Evolutionary conservation across 139 green algal species (phyloP).

Genomic region (Picochlorum sp.): DNA sequence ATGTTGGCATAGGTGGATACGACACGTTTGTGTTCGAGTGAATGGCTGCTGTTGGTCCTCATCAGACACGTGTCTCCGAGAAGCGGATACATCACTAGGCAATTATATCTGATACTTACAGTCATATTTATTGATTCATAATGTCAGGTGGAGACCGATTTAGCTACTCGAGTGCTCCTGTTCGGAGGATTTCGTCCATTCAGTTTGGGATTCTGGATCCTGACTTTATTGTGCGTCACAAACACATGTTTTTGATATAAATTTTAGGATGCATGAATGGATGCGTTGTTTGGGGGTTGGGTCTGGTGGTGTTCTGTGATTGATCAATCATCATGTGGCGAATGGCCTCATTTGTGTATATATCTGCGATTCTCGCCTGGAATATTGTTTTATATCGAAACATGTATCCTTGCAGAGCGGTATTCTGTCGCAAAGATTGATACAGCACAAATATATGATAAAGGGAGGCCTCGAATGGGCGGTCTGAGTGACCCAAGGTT

Average conservation of each 20-base stretch:
- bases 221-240: conserved; percentile 86
- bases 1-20: no score
- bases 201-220: conserved; percentile 94
- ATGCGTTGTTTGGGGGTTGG: not conserved
- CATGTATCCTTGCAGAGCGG: conserved; percentile 41
- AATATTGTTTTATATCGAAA: not conserved
- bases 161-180: conserved; percentile 23
- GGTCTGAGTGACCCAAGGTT: conserved; percentile 87
- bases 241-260: not conserved
- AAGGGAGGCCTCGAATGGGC: conserved; percentile 71
- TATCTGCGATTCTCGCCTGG: not conserved
- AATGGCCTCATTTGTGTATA: not conserved
- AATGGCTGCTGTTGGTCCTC: no score
- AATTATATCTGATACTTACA: no score
- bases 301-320: not conserved
- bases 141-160: conserved; percentile 18
- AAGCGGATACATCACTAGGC: no score
- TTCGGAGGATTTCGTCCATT: conserved; percentile 67
- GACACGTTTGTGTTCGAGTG: no score
- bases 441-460: conserved; percentile 79
- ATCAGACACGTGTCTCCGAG: no score
- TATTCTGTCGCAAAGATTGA: conserved; percentile 87
- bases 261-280: not conserved
- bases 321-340: not conserved
- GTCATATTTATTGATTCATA: no score